A percentile compares a stretch with the other conserved stretches of the same genome.
Conservation (phyloP, 495 filamentous ascomycete species). For the Usnea hakonensis region DNA sequence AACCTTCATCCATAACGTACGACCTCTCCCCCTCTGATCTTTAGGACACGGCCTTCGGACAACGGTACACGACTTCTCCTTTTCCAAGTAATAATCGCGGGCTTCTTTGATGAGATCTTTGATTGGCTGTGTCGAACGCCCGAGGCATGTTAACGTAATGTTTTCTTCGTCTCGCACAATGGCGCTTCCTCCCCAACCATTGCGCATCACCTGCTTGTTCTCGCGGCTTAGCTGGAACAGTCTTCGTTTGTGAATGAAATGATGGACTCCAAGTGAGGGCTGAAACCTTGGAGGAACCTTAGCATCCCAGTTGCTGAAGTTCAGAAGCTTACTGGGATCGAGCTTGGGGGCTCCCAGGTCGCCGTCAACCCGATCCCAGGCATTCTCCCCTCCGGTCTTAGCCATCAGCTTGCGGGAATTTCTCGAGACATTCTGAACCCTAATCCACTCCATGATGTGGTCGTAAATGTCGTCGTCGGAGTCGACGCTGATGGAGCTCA, state of each 20-base stretch:
- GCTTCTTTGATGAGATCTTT: slow-evolving; percentile 52
- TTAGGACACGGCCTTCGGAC: slow-evolving; percentile 26
- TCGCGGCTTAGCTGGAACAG: slow-evolving; percentile 35
- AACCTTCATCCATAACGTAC: slow-evolving; percentile 52
- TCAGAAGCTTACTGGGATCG: slow-evolving; percentile 26
- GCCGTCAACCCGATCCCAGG: slow-evolving; percentile 44
- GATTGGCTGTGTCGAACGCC: slow-evolving; percentile 50
- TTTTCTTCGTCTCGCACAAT: slow-evolving; percentile 35
- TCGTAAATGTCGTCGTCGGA: slow-evolving; percentile 53
- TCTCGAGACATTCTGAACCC: slow-evolving; percentile 43
- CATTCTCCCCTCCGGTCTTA: slow-evolving; percentile 43
- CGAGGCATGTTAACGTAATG: slow-evolving; percentile 40
- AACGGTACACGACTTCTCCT: slow-evolving; percentile 22
- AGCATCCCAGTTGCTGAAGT: slow-evolving; percentile 38
- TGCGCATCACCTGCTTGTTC: slow-evolving; percentile 24
- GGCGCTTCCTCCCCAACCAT: slow-evolving; percentile 12
- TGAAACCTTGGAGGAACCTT: slow-evolving; percentile 42
- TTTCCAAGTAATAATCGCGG: slow-evolving; percentile 40
- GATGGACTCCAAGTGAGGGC: slow-evolving; percentile 39
- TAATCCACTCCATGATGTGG: slow-evolving; percentile 55
- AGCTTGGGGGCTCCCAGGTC: slow-evolving; percentile 27
- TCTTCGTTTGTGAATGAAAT: slow-evolving; percentile 34
- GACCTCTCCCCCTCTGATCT: slow-evolving; percentile 18
- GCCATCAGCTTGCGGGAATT: slow-evolving; percentile 50
- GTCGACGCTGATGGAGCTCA: slow-evolving; percentile 47